Evolutionary conservation across 2,329 filamentous ascomycete species (phyloP).

Genomic region (Aspergillus sp.): DNA sequence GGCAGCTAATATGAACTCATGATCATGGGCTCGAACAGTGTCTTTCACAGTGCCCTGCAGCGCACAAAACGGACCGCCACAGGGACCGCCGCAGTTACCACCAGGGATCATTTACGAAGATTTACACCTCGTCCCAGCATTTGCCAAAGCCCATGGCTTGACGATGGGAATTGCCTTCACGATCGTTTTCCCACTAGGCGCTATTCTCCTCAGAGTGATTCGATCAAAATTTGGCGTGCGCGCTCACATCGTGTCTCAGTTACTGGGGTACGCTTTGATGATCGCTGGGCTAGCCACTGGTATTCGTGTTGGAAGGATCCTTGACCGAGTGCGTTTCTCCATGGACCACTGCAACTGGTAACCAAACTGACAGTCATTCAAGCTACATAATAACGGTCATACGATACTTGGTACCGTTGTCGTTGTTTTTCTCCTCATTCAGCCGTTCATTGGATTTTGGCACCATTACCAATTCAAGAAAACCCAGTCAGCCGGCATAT

Average conservation of each 20-base stretch:
- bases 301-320: constrained; percentile 28
- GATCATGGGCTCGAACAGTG: not conserved
- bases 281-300: constrained; percentile 29
- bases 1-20: not conserved
- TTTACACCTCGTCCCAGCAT: constrained; percentile 15
- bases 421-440: constrained; percentile 28
- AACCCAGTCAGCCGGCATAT: constrained; percentile 6
- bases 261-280: constrained; percentile 27
- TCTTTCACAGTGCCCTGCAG: not conserved
- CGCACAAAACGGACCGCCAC: not conserved
- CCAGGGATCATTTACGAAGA: constrained; percentile 16
- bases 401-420: constrained; percentile 29
- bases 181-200: constrained; percentile 26
- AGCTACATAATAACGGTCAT: constrained; percentile 26
- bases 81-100: not conserved
- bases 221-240: constrained; percentile 17
- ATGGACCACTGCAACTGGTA: not conserved
- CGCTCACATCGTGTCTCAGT: constrained; percentile 27
- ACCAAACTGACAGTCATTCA: not conserved
- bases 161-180: constrained; percentile 29
- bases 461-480: constrained; percentile 28
- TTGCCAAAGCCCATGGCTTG: constrained; percentile 24
- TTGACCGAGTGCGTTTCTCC: constrained; percentile 15
- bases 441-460: constrained; percentile 29
- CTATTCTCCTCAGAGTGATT: constrained; percentile 25